Evolutionary conservation across 768 basidiomycete genomes (phyloP).

Genomic region (Tulasnella sp.): DNA sequence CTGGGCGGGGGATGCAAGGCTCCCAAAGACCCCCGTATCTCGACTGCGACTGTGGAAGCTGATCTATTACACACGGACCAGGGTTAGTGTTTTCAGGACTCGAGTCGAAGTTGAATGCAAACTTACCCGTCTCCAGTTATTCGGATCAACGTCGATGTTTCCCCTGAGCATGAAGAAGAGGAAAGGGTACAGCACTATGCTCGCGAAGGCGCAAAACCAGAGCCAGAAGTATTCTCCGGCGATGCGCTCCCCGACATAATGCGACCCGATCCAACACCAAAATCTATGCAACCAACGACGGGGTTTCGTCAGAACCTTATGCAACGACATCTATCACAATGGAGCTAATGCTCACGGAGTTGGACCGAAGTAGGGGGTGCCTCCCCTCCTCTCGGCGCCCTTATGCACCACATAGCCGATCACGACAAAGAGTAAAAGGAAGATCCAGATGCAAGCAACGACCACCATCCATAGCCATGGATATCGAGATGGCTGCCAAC

Average conservation of each 20-base stretch:
- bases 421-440: constrained; percentile 17
- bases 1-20: not conserved
- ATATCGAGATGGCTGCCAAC: constrained; percentile 16
- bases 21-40: constrained; percentile 8
- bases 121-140: constrained; percentile 24
- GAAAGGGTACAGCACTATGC: constrained; percentile 25
- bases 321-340: not conserved
- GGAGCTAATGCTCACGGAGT: constrained; percentile 16
- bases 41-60: constrained; percentile 16
- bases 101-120: not conserved
- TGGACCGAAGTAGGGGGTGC: constrained; percentile 20
- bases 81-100: not conserved
- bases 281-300: not conserved
- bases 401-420: constrained; percentile 20
- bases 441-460: constrained; percentile 24
- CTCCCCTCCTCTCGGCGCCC: not conserved
- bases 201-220: constrained; percentile 24
- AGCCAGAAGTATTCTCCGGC: constrained; percentile 26
- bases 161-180: constrained; percentile 25
- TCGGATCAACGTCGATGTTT: constrained; percentile 23
- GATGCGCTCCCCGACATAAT: constrained; percentile 19
- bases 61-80: not conserved
- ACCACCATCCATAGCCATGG: constrained; percentile 20
- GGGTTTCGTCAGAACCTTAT: not conserved
- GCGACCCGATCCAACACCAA: constrained; percentile 25